Evolutionary conservation across 352 stramenopile species (phyloP).

Genomic region (Elongisporangium senticosum): DNA sequence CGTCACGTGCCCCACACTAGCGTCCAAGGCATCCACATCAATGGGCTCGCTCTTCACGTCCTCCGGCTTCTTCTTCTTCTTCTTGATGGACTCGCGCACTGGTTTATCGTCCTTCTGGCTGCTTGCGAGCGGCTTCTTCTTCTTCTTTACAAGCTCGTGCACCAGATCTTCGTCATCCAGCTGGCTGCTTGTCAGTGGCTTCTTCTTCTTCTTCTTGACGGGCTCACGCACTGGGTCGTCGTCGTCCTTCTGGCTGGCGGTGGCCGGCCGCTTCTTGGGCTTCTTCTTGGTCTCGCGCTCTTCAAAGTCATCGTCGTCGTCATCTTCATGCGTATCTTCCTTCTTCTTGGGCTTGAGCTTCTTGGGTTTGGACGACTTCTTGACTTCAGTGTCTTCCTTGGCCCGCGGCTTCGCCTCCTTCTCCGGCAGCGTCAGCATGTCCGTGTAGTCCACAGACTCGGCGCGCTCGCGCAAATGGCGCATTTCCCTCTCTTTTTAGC

Average conservation of each 20-base stretch:
- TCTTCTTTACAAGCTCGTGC: conserved; percentile 9
- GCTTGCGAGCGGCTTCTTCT: conserved; percentile 7
- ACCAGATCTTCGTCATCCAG: not conserved
- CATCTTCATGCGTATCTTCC: conserved; percentile 21
- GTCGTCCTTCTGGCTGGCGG: not conserved
- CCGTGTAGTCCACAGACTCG: conserved; percentile 35
- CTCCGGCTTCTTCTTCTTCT: conserved; percentile 14
- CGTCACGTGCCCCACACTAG: conserved; percentile 3
- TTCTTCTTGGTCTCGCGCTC: conserved; percentile 12
- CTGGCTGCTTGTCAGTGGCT: conserved; percentile 1
- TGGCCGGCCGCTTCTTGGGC: conserved; percentile 15
- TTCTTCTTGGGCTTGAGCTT: conserved; percentile 24
- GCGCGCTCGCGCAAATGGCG: conserved; percentile 23
- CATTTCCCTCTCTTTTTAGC: conserved; percentile 14
- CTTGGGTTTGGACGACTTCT: conserved; percentile 7
- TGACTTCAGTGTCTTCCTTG: conserved; percentile 8
- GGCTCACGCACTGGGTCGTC: not conserved
- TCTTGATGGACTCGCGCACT: conserved; percentile 12
- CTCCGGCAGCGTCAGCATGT: conserved; percentile 20
- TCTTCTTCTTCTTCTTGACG: not conserved
- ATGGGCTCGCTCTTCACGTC: conserved; percentile 13
- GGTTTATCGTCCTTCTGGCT: not conserved
- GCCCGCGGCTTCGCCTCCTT: conserved; percentile 14
- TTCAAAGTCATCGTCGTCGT: conserved; percentile 15
- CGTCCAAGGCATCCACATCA: conserved; percentile 9